phyloP scores from a whole-genome alignment of 768 basidiomycete genomes.

The Clathrus columnatus region DNA sequence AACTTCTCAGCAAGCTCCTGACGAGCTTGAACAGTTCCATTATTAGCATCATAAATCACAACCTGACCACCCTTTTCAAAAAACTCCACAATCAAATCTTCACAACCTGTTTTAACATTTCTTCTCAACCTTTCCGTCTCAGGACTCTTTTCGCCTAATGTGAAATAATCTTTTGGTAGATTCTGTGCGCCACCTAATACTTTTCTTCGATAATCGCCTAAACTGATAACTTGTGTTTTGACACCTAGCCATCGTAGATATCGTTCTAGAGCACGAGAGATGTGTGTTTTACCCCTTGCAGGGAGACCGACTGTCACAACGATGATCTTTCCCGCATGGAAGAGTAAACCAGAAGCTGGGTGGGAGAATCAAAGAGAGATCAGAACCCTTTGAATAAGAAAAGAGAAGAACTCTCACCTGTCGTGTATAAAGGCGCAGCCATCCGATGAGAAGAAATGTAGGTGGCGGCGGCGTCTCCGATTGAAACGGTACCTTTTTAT shows the following conservation, averaged over 20 bases:
- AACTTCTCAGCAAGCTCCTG: constrained; percentile 77
- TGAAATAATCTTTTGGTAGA: constrained; percentile 90
- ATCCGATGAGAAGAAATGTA: too few species aligned
- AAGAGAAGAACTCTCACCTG: constrained; percentile 3
- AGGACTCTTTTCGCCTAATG: constrained; percentile 66
- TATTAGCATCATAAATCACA: constrained; percentile 98
- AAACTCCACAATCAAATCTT: constrained; percentile 82
- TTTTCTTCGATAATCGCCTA: constrained; percentile 92
- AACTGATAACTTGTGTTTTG: constrained; percentile 87
- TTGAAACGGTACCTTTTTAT: too few species aligned
- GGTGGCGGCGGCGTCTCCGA: too few species aligned
- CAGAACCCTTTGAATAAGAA: too few species aligned
- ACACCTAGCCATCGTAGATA: constrained; percentile 98
- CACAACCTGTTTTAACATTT: constrained; percentile 73
- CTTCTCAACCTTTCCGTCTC: constrained; percentile 74
- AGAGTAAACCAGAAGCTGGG: constrained; percentile 41
- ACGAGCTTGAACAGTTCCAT: constrained; percentile 62
- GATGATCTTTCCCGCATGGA: constrained; percentile 92
- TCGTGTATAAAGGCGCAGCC: constrained; percentile 10
- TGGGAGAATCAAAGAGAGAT: too few species aligned
- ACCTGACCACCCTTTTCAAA: constrained; percentile 87
- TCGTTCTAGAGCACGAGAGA: constrained; percentile 90
- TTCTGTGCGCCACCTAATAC: constrained; percentile 80
- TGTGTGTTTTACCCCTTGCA: constrained; percentile 93
- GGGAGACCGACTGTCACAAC: constrained; percentile 89